Base-by-base conservation (phyloP, 768 basidiomycete species). In the Russula foetens region DNA sequence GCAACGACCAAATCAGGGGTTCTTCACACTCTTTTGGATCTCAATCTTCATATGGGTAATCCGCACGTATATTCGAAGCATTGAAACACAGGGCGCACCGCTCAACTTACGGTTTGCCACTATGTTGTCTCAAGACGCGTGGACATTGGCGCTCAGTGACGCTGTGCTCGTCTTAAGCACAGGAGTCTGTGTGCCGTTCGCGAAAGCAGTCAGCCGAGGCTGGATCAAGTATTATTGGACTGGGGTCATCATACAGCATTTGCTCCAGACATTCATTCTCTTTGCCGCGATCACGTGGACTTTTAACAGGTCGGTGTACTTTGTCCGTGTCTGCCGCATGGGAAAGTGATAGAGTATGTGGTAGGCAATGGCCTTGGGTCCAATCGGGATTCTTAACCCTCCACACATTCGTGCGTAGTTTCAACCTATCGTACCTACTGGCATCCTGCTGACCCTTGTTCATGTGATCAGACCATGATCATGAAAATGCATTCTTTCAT, bases 401-500 rank as follows among this genome's bases (percentile, higher is more conserved):
- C 51, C 95, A 98, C 70, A 84, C 89, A 9, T 76, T 98, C 23
- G 90, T 86, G 63, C 56, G 82, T 60, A n/a, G 67, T 29, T n/a
- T 35, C 56, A 28, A 41, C 47, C 11, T 41, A 15, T 41, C 19
- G 15, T 24, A 8, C 21, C 38, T 48, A 9, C 23, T 7, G 8
- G 24, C 31, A 41, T 24, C 12, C 15, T 3, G 17, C 24, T 46
- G 47, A 60, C 15, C 41, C 54, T 4, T 26, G 47, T 19, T 7
- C 44, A 44, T 31, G 23, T 29, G 14, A 38, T 23, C 56, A 86
- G 83, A 82, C 86, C 60, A 86, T 94, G 85, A 81, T 93, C 67
- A 94, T 94, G 92, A 91, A 97, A 74, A 87, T 96, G 79, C 95
- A 99, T 72, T 97, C 93, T 5, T 99, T 98, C 73, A 82, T 90